Evolutionary conservation across 129 eudicot genomes (phyloP), one percentile per base, ranked within the genome.

Genomic region (Flaveria brownii): DNA sequence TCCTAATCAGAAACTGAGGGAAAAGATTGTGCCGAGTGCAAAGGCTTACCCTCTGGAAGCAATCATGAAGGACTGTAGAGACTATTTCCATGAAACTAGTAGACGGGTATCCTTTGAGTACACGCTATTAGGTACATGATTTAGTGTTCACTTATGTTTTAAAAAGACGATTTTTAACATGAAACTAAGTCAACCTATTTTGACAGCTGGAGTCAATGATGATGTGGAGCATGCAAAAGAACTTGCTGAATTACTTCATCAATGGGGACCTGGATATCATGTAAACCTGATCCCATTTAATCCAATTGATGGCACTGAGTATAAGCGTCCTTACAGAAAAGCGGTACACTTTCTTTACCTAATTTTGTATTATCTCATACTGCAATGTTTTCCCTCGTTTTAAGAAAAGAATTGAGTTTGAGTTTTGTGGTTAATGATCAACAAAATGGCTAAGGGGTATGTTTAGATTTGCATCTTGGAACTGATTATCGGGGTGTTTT

Each of bases 81-180:
- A 95, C 65, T 95, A 95, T 84, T 95, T 91, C 26, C 83, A 81
- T 25, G 94, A 89, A 86, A 95, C 99, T 41, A 84, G 90, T 61
- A 86, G 99, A 76, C 88, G 99, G n/a, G 96, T 95, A 65, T 91
- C 99, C 69, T 95, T 95, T 70, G 99, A 95, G 86, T 95, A 95
- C 77, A 91, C 99, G 7, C 87, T 95, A 67, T 74, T 95, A 87
- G 99, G 98, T 94, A 90, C 65, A n/a, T 23, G n/a, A 46, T 43
- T 61, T 81, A 54, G 33, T 54, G 11, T 49, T 49, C 70, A 42
- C 18, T 17, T n/a, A 2, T 81, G 10, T 80, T 76, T 7, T 22
- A 68, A 9, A 36, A 20, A 9, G 56, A 41, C 69, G 36, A 33
- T 64, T 51, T 51, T 17, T 46, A 59, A 76, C 36, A 45, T 41